Evolutionary conservation across 371 early-diverging fungal species (phyloP).

Genomic region (Rhizopus stolonifer): DNA sequence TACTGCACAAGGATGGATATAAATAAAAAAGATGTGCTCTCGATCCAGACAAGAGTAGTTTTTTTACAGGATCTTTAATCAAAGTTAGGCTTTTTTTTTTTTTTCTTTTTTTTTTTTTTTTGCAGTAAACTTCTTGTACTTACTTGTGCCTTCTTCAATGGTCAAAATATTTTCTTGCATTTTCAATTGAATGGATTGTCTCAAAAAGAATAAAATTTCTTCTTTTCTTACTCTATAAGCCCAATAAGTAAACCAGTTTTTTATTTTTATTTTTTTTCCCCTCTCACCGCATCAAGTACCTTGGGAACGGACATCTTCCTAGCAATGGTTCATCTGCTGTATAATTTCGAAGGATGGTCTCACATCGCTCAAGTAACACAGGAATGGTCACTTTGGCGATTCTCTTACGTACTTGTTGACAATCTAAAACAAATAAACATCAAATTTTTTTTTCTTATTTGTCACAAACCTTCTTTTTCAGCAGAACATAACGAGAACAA

Average conservation of each 20-base stretch:
- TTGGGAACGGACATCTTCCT: conserved; percentile 80
- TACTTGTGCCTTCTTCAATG: conserved; percentile 19
- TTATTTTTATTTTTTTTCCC: not conserved
- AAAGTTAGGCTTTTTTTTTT: too few relatives aligned
- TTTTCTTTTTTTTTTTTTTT: too few relatives aligned
- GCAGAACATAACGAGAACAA: conserved; percentile 68
- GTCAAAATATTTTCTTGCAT: conserved; percentile 52
- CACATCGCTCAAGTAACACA: conserved; percentile 70
- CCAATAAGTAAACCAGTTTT: conserved; percentile 3
- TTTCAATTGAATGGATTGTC: conserved; percentile 60
- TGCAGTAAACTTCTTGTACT: too few relatives aligned
- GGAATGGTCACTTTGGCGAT: conserved; percentile 71
- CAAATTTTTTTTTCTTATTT: conserved; percentile 2
- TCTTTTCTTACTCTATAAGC: conserved; percentile 67
- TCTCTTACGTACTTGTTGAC: conserved; percentile 46
- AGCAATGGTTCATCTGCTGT: conserved; percentile 71
- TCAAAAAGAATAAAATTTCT: conserved; percentile 70
- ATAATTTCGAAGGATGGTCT: conserved; percentile 66
- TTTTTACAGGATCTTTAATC: conserved; percentile 36
- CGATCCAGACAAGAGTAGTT: conserved; percentile 57
- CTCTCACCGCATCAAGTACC: conserved; percentile 59
- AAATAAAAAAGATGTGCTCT: conserved; percentile 74
- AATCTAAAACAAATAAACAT: conserved; percentile 21
- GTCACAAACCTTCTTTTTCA: conserved; percentile 42
- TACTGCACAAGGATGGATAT: conserved; percentile 67